Conservation (phyloP, 805 yeast genomes). For the Pichia insulana region DNA sequence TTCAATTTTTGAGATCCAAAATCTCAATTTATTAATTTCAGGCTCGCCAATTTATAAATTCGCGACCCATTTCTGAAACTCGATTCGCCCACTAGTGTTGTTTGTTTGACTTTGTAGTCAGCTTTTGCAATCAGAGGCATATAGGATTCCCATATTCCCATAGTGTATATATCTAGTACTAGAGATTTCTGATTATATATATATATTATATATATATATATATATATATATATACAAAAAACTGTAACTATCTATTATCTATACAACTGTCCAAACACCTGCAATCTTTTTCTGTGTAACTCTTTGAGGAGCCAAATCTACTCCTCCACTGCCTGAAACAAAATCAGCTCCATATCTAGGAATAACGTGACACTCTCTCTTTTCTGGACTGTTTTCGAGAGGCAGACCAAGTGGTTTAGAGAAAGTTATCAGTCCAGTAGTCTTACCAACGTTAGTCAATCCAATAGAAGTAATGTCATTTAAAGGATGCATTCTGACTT, state of each 20-base stretch:
- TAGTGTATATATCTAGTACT: no score
- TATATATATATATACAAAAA: neutral
- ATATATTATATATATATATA: no score
- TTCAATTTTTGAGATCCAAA: no score
- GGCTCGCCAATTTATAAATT: no score
- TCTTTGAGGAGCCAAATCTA: constrained; percentile 81
- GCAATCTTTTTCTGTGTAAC: constrained; percentile 59
- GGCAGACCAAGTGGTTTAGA: constrained; percentile 92
- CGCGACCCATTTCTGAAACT: no score
- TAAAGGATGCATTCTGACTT: constrained; percentile 62
- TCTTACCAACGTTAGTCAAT: constrained; percentile 66
- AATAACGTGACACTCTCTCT: constrained; percentile 80
- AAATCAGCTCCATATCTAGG: constrained; percentile 78
- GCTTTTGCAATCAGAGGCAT: no score
- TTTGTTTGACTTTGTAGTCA: no score
- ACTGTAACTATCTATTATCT: no score
- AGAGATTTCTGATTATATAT: no score
- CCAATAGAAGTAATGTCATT: constrained; percentile 71
- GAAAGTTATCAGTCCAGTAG: constrained; percentile 64
- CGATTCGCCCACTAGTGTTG: no score
- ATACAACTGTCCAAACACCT: constrained; percentile 56
- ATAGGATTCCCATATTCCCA: no score
- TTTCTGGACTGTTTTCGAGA: constrained; percentile 61
- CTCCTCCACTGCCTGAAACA: constrained; percentile 66
- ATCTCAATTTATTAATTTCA: no score